These are phyloP conservation scores for Apiospora koreana DNA, from an alignment of 2,329 filamentous ascomycete genomes.

Conservation along the genomic window DNA sequence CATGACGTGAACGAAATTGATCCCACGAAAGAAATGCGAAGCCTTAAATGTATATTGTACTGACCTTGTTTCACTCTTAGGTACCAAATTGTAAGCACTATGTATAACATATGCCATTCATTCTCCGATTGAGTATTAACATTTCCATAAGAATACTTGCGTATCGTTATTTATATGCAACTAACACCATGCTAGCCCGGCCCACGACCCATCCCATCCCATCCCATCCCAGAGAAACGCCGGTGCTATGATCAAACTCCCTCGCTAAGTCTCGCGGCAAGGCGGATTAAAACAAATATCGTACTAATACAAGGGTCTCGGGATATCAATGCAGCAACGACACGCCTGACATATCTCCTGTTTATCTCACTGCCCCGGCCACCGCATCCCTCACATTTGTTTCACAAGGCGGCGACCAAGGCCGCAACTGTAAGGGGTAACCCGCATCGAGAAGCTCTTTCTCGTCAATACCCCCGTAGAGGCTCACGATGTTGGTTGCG, in stretches of 20 bases:
- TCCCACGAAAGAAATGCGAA: not conserved
- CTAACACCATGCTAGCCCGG: not conserved
- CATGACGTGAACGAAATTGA: too few relatives aligned
- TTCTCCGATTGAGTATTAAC: not conserved
- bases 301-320: slow-evolving; percentile 1
- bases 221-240: not conserved
- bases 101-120: not conserved
- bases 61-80: not conserved
- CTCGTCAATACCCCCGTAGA: slow-evolving; percentile 8
- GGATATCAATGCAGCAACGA: not conserved
- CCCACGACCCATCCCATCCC: too few relatives aligned
- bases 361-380: not conserved
- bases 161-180: not conserved
- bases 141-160: not conserved
- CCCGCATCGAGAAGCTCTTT: not conserved
- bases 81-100: not conserved
- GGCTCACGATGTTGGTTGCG: slow-evolving; percentile 10
- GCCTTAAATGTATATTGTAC: not conserved
- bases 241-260: not conserved
- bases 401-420: not conserved
- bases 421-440: slow-evolving; percentile 10
- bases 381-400: slow-evolving; percentile 2
- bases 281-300: not conserved
- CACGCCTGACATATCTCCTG: not conserved
- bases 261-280: not conserved